Conservation (phyloP, 164 flowering plant species). For the Umbilicus rupestris region DNA sequence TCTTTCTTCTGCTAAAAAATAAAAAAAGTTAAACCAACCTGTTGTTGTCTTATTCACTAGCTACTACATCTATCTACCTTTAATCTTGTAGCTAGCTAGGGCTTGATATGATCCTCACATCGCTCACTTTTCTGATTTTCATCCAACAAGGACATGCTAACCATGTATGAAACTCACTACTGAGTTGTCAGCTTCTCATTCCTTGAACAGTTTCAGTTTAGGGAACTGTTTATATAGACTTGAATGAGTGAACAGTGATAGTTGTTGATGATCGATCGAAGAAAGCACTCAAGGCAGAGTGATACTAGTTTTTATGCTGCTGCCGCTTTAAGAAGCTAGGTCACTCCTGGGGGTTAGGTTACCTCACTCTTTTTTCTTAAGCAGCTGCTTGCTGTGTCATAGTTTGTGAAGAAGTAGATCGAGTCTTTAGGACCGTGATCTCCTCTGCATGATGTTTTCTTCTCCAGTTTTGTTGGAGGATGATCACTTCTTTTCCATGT, state of each 20-base stretch:
- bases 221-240: background rate
- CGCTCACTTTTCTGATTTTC: background rate
- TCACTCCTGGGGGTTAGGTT: background rate
- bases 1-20: background rate
- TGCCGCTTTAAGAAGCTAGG: background rate
- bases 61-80: background rate
- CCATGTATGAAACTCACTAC: background rate
- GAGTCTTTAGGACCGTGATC: background rate
- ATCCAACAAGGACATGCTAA: background rate
- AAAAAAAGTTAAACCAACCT: background rate
- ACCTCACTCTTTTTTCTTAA: background rate
- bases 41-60: background rate
- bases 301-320: background rate
- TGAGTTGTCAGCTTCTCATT: conserved; percentile 2
- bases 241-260: background rate
- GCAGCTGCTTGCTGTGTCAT: background rate
- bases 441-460: background rate
- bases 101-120: background rate
- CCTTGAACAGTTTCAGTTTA: no score
- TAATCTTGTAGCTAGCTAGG: conserved; percentile 1
- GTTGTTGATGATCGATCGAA: background rate
- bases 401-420: background rate
- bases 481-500: background rate
- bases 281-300: background rate
- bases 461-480: background rate